Conservation (phyloP, 352 stramenopile species). For the Sclerospora graminicola region DNA sequence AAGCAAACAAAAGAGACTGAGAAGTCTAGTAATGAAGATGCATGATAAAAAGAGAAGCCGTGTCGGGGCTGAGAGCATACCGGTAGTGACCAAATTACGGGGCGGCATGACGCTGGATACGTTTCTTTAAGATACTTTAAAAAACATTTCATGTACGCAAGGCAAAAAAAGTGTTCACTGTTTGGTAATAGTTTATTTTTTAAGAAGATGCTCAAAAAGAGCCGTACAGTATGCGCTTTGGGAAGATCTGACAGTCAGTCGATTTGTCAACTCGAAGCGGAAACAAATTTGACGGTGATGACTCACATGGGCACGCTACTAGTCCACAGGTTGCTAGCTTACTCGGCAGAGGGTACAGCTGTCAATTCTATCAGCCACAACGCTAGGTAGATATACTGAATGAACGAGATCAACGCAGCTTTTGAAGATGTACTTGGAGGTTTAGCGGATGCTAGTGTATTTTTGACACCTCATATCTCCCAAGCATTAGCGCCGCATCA, state of each 20-base stretch:
- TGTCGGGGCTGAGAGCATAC: slow-evolving; percentile 19
- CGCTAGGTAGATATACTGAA: slow-evolving; percentile 71
- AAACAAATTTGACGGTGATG: slow-evolving; percentile 60
- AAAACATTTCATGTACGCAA: slow-evolving; percentile 61
- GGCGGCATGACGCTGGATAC: slow-evolving; percentile 45
- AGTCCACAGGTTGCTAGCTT: too few relatives aligned
- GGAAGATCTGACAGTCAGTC: slow-evolving; percentile 64
- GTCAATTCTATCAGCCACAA: slow-evolving; percentile 85
- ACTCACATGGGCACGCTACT: too few relatives aligned
- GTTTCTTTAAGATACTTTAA: slow-evolving; percentile 73
- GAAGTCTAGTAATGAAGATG: too few relatives aligned
- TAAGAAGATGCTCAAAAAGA: slow-evolving; percentile 58
- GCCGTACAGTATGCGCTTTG: slow-evolving; percentile 29
- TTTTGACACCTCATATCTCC: slow-evolving; percentile 62
- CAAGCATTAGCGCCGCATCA: slow-evolving; percentile 79
- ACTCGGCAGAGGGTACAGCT: slow-evolving; percentile 66
- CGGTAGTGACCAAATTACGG: slow-evolving; percentile 43
- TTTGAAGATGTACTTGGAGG: too few relatives aligned
- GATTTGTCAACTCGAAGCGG: slow-evolving; percentile 54
- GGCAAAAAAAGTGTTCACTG: slow-evolving; percentile 35
- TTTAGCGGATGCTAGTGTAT: too few relatives aligned
- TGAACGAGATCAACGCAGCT: slow-evolving; percentile 46
- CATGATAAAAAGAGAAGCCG: slow-evolving; percentile 6
- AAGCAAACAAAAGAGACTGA: too few relatives aligned
- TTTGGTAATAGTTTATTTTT: slow-evolving; percentile 57